phyloP scores from a whole-genome alignment of 805 yeast species.

The Kurtzmaniella fragi region DNA sequence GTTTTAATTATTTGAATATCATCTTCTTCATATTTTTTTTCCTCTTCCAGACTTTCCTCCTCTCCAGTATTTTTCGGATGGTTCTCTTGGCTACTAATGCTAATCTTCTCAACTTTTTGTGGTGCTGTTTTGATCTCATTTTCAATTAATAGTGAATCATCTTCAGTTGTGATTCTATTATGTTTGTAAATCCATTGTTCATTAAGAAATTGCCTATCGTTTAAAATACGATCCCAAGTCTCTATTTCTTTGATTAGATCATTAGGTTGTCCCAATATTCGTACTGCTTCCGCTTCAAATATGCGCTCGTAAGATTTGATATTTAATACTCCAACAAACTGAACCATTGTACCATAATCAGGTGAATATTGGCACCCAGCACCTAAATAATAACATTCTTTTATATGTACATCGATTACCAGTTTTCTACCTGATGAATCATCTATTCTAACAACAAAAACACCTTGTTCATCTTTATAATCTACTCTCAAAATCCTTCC shows the following conservation, averaged over 20 bases:
- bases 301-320: background rate
- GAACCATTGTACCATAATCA: constrained; percentile 18
- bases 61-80: no score
- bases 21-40: background rate
- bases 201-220: background rate
- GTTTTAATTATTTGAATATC: background rate
- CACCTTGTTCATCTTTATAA: constrained; percentile 6
- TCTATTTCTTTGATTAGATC: background rate
- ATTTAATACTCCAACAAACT: no score
- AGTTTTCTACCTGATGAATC: constrained; percentile 29
- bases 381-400: constrained; percentile 5
- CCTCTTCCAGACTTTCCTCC: no score
- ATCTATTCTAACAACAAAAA: constrained; percentile 21
- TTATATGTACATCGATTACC: constrained; percentile 19
- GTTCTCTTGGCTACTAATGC: no score
- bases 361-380: constrained; percentile 9
- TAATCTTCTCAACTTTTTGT: no score
- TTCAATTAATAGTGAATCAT: no score
- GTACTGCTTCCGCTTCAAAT: background rate
- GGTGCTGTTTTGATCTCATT: no score
- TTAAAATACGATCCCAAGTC: background rate
- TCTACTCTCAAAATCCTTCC: constrained; percentile 20
- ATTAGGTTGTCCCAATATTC: background rate
- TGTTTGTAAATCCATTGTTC: background rate
- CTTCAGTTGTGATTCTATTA: no score